Base-by-base conservation (phyloP, 352 stramenopile species). In the Elongisporangium senticosum region DNA sequence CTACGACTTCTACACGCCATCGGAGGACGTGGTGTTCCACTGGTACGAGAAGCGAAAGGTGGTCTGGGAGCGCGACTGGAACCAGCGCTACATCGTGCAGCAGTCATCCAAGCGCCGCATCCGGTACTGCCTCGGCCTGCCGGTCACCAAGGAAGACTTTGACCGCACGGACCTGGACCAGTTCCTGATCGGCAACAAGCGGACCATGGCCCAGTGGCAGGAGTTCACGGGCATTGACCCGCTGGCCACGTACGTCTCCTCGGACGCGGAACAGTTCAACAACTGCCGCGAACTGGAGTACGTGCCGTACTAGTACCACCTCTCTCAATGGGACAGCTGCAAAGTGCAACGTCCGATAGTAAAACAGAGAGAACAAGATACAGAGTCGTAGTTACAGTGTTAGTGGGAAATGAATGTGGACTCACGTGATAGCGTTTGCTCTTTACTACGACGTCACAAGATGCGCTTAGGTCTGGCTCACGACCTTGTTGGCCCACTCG, bases 31-130 rank as follows among this genome's bases (percentile, higher is more conserved):
- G 7, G 79, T 86, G 28, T 91, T 83, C 55, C 81, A 91, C 55
- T 90, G 82, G 81, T 93, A 93, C 60, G 80, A 91, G 61, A 76
- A 75, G 58, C 80, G 83, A 58, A 89, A 93, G 51, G 83, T 90
- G 24, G 79, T 90, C 48, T 93, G 80, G 83, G 83, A 93, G 67
- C 78, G 76, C 33, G 77, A 90, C 64, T 93, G 83, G 83, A 76
- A 69, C 24, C 54, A 79, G 67, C 79, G 83, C 20, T 90, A 80
- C 49, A 62, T 75, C 40, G 69, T 89, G 57, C 79, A 90, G 68
- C 81, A 90, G 64, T 50, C 67, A 53, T 81, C 83, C 50, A 93
- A 89, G 69, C 80, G 83, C 49, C 79, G 83, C 33, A 78, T 93
- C 56, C 83, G 83, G 47, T 71, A 89, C 54, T 77, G 55, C 15